Base-by-base conservation (phyloP, 2,329 filamentous ascomycete genomes). In the Tolypocladium album region DNA sequence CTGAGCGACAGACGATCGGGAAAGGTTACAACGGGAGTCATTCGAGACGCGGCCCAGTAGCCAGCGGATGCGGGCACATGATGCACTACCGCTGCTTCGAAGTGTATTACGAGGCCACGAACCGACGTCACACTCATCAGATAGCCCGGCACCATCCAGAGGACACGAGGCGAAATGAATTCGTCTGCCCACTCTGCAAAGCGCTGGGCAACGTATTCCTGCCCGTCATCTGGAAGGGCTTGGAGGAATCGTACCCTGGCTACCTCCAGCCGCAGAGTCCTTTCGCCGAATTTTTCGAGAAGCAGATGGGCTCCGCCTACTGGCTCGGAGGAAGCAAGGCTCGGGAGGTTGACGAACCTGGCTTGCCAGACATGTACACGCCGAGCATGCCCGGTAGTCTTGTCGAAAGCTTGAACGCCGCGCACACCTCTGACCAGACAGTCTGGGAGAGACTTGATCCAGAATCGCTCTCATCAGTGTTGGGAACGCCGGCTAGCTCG, bases 31-130 rank as follows among this genome's bases (percentile, higher is more conserved):
- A 90, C 3, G 80, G 86, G 8, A 78, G 82, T 12, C 80, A 85
- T 47, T 85, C 85, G 40, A 80, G 82, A 36, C 79, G 83, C 22
- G 94, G 92, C 0, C 89, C 93, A 0, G 88, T 97, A 1, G 90
- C 92, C 13, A 90, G 89, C 42, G 91, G 93, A 12, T 99, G 94
- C 73, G 94, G 94, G 3, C 94, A 99, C 72, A 95, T 99, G 69
- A 99, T 99, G 94, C 94, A 99, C 72, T 97, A 90, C 71, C 86
- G 84, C 66, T 99, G 94, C 75, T 99, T 99, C 70, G 92, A 97
- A 68, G 84, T 89, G 47, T 99, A 97, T 69, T 88, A 90, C 64
- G 85, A 89, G 55, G 91, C 93, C 4, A 96, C 91, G 0, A 81
- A 87, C 58, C 83, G 92, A 62, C 85, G 94, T 45, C 95, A 99